Base-by-base conservation (phyloP, 1,284 basidiomycete species). In the Laetiporus sulphureus region DNA sequence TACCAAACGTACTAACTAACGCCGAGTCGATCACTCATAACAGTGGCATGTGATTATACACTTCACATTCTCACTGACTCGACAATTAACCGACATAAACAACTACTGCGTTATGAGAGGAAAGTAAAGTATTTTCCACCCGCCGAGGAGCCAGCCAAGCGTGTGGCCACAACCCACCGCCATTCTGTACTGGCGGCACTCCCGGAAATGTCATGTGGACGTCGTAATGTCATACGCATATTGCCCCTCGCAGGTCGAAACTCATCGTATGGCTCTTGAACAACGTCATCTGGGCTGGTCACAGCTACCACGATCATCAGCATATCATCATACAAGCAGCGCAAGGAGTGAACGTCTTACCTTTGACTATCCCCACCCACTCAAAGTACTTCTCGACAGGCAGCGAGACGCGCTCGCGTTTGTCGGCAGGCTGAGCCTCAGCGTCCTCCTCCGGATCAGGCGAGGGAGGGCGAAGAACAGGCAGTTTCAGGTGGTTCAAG, bases 401-500 rank as follows among this genome's bases (percentile, higher is more conserved):
- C 5, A 42, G 29, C 2, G 48, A 41, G 11, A 57, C 43, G 18
- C 38, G 29, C 23, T 46, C 32, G 7, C 34, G 45, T 32, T 25
- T 42, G 33, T 7, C 48, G 30, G 32, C 16, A 22, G 37, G 38
- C 13, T 32, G 40, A 12, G 34, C 34, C 4, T 42, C 23, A 4
- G 15, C 19, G 6, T 49, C 36, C 20, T 27, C 32, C 8, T 29
- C 42, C 2, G 52, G 42, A 1, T 32, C 38, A 10, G 50, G 53
- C n/a, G 54, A 49, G 2, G 54, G 60, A 16, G 58, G 54, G 31
- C 63, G 67, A 20, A 73, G 45, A 8, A 84, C 63, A 0, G 83
- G 82, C 3, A 85, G 64, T 46, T 64, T 72, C 21, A 86, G 57
- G 2, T 65, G 50, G 38, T 71, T 64, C n/a, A 87, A 52, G 12